These are phyloP conservation scores for Kodamaea nitidulidarum DNA, from an alignment of 805 yeast species.

Conservation along the genomic window DNA sequence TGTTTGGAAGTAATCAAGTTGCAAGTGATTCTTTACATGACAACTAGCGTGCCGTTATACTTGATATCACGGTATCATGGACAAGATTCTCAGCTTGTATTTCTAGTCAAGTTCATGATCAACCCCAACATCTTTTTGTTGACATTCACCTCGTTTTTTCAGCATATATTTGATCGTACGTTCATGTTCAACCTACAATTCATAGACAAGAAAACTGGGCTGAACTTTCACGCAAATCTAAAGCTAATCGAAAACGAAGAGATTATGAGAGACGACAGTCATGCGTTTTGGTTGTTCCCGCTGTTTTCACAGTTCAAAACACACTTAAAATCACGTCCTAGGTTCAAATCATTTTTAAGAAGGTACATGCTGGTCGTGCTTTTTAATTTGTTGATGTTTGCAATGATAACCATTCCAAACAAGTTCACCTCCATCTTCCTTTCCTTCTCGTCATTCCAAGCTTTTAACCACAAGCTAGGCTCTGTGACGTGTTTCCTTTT, in stretches of 20 bases:
- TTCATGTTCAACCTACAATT: conserved; percentile 18
- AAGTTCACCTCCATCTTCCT: conserved; percentile 38
- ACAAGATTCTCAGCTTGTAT: conserved; percentile 5
- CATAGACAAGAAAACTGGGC: conserved; percentile 13
- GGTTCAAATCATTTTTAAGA: conserved; percentile 17
- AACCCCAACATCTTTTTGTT: conserved; percentile 18
- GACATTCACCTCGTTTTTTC: conserved; percentile 16
- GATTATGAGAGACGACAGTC: conserved; percentile 2
- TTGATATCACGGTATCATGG: conserved; percentile 3
- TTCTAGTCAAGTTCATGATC: conserved; percentile 6
- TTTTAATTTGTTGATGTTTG: conserved; percentile 28
- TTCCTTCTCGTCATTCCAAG: conserved; percentile 41
- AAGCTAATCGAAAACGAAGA: conserved; percentile 7
- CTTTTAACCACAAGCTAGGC: conserved; percentile 44
- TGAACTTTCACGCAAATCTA: conserved; percentile 10
- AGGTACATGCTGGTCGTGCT: conserved; percentile 16
- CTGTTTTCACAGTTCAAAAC: conserved; percentile 4
- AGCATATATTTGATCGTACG: conserved; percentile 14
- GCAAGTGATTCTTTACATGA: conserved; percentile 4
- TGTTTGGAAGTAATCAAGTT: conserved; percentile 5
- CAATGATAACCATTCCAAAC: conserved; percentile 14
- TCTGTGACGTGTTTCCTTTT: conserved; percentile 39
- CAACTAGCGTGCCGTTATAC: conserved; percentile 10
- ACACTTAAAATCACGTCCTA: conserved; percentile 15
- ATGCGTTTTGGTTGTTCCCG: conserved; percentile 1